Base-by-base conservation (phyloP, 345 rosid species). In the Hirschfeldia incana region DNA sequence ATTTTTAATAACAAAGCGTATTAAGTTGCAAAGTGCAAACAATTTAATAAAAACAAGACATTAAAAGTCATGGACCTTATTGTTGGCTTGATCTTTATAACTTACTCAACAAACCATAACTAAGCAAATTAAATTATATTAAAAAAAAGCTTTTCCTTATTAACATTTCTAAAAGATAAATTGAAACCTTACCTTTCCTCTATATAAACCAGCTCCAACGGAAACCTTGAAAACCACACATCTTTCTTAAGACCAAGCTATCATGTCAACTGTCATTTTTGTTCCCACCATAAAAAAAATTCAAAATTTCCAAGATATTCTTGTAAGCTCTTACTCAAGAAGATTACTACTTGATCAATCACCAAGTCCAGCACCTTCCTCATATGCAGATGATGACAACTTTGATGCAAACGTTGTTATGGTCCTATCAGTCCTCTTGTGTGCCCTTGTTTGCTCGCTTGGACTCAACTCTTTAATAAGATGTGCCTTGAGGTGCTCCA, bases 371-470 rank as follows among this genome's bases (percentile, higher is more conserved):
- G 85, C 82, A 13, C 67, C 61, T 1, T 71, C 81, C 55, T 44
- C 77, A 57, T 70, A 78, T 65, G 17, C 62, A 21, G 58, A 33
- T 9, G 70, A 82, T 66, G 83, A 79, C 85, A 76, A 76, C 79
- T 87, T 91, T 46, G 90, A 91, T 67, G 85, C 97, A n/a, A 90
- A 94, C 68, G 84, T 92, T 64, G 86, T 92, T n/a, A 90, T 94
- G 88, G 87, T 92, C 49, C 85, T 94, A 44, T 87, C 97, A 15
- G 94, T 93, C 36, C 91, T 94, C 59, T 69, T 92, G n/a, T 94
- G 97, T 77, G 98, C 94, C 67, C 76, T 92, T 1, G 87, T 92
- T 71, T 91, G 94, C 80, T 89, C 93, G 42, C 88, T 94, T 8
- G 98, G 93, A 12, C 77, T 90, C 46, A 88, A 91, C 65, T 88